Evolutionary conservation across 108 stramenopile species (phyloP), one percentile per base, ranked within the genome.

Genomic region (Aurantiochytrium sp.): DNA sequence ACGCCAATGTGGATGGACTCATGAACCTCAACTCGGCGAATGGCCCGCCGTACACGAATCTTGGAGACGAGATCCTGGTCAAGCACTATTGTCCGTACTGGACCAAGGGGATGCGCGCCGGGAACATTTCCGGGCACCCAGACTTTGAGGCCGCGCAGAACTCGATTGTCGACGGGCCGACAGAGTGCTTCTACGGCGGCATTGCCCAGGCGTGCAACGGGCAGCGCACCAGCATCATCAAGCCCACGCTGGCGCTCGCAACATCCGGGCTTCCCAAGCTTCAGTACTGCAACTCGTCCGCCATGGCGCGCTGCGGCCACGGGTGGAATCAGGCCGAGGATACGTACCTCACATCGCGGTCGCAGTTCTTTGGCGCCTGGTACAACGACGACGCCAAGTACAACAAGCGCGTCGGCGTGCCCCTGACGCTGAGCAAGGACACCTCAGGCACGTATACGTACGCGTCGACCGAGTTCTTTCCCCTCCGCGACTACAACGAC

Each of bases 361-460:
- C 42, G 6, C 21, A 81, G 39, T 81, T 48, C 45, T 81, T 81
- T 48, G 27, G 32, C 12, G n/a, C 42, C 17, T 81, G 73, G 73
- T 81, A 81, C 73, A 81, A 41, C n/a, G 73, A 81, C 24, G 73
- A 81, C 3, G 39, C 45, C 42, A 81, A 81, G 45, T 81, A 81
- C 45, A 81, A 81, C 73, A 81, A 81, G 30, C 73, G 73, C 45
- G 30, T 81, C 17, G 73, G 73, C 27, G 42, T 48, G 27, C 21
- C 73, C 15, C n/a, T 81, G 39, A 41, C 73, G 0, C 73, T 81
- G 10, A 24, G 32, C 24, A n/a, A n/a, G 3, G 39, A 81, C 39
- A 2, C 39, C 8, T 6, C 12, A 41, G 73, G 73, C 24, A 42
- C 17, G 19, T 81, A 48, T 48, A 21, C 45, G n/a, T 81, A 81